These are phyloP conservation scores for Chaetomiaceae sp. DNA, from an alignment of 2,329 filamentous ascomycete species.

Conservation along the genomic window DNA sequence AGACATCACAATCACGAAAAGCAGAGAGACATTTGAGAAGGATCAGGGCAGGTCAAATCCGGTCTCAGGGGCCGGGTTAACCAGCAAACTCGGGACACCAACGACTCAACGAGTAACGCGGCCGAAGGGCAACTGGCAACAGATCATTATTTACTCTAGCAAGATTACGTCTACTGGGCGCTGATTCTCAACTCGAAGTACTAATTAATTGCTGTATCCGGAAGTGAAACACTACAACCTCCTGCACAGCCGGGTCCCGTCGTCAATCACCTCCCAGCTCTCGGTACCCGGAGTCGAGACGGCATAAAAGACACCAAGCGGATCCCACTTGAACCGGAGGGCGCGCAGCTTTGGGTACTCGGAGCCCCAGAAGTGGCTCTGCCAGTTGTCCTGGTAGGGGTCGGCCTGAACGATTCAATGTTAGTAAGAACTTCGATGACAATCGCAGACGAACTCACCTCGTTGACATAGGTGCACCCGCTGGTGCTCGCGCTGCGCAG, in stretches of 20 bases:
- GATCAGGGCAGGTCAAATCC: too few species aligned
- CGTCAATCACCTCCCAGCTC: conserved; percentile 38
- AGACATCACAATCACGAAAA: too few species aligned
- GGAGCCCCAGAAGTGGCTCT: conserved; percentile 38
- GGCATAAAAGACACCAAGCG: conserved; percentile 40
- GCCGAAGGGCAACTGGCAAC: too few species aligned
- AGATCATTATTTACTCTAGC: too few species aligned
- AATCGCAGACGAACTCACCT: conserved; percentile 25
- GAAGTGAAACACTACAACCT: conserved; percentile 14
- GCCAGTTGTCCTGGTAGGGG: conserved; percentile 34
- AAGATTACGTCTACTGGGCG: too few species aligned
- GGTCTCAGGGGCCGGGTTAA: too few species aligned
- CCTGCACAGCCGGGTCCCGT: conserved; percentile 39
- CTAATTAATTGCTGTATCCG: too few species aligned
- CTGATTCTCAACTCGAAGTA: too few species aligned
- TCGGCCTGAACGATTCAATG: conserved; percentile 18
- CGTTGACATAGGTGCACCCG: conserved; percentile 43
- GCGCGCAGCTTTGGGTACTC: conserved; percentile 33
- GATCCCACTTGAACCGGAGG: conserved; percentile 43
- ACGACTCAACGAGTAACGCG: too few species aligned
- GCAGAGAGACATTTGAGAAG: too few species aligned
- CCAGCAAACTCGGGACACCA: too few species aligned
- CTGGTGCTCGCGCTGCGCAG: conserved; percentile 35
- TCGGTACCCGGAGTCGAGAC: conserved; percentile 42
- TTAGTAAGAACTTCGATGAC: background rate